phyloP scores from a whole-genome alignment of 176 grass and related monocot species.

The Saccharum officinarum region DNA sequence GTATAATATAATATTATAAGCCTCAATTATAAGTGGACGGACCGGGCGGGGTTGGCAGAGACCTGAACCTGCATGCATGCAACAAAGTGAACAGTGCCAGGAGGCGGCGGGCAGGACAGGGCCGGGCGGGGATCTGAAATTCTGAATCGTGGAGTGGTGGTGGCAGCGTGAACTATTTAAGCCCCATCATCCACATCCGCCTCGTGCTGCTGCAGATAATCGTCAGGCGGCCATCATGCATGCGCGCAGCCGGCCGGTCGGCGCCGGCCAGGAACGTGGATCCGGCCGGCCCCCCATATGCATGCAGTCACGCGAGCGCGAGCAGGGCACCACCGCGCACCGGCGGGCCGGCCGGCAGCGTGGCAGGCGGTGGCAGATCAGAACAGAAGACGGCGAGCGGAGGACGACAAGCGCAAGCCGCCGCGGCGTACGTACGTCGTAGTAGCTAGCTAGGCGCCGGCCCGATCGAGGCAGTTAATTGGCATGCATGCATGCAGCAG shows the following conservation, averaged over 20 bases:
- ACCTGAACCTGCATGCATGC: too few species aligned
- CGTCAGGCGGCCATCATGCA: neutral
- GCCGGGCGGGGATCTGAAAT: too few species aligned
- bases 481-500: neutral
- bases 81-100: too few species aligned
- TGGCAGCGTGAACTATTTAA: too few species aligned
- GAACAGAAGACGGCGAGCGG: constrained; percentile 22
- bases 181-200: too few species aligned
- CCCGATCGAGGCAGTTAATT: constrained; percentile 5
- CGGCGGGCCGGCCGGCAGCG: neutral
- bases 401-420: constrained; percentile 36
- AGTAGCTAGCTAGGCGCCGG: neutral
- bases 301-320: neutral
- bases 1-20: too few species aligned
- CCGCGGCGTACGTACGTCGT: neutral
- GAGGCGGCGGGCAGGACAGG: too few species aligned
- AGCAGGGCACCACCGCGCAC: neutral
- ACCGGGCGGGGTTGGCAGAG: too few species aligned
- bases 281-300: neutral
- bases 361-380: neutral
- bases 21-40: too few species aligned
- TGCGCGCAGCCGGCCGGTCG: neutral
- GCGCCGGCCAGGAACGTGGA: constrained; percentile 26
- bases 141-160: too few species aligned
- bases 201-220: neutral